Base-by-base conservation (phyloP, 148 eudicot genomes). In the Euryodendron excelsum region DNA sequence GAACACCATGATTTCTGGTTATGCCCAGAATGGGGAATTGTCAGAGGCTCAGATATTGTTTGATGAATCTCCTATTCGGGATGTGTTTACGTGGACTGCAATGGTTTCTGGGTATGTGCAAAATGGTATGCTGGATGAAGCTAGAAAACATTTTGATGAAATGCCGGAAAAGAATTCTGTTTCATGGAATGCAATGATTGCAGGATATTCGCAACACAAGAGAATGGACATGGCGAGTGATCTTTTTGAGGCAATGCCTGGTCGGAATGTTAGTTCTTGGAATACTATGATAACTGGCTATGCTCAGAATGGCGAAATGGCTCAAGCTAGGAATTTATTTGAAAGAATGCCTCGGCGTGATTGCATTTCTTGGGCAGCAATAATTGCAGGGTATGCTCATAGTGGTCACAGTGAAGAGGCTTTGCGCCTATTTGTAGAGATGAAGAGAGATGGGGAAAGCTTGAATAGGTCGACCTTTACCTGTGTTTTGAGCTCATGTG, bases 31-130 rank as follows among this genome's bases (percentile, higher is more conserved):
- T 53, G 87, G 87, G 69, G 61, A 86, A 71, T 68, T 88, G 63
- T 65, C 44, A 4, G 86, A 86, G 37, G 91, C 87, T 3, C 79
- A 44, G 65, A 82, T 59, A 39, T 80, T 87, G 82, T 87, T 87
- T 66, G 80, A 80, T 28, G 79, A 71, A 17, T 77, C 84, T 31
- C 91, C 91, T 1, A 47, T 83, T 10, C 80, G 79, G 76, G 91
- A 88, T 82, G 87, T 86, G 53, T 84, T 84, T 69, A 84, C 89
- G 0, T 86, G 91, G 89, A 88, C 91, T 18, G 65, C 91, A 23
- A 86, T 88, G 86, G 80, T 88, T 50, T 88, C 91, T 33, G 91
- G 81, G 52, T 88, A 86, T 30, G 72, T 82, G 27, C 91, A 86
- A 52, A 84, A 86, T 76, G 85, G 86, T 55, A 80, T 77, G 85